Evolutionary conservation across 176 grass and related monocot species (phyloP), one percentile per base, ranked within the genome.

Genomic region (Melocanna baccifera): DNA sequence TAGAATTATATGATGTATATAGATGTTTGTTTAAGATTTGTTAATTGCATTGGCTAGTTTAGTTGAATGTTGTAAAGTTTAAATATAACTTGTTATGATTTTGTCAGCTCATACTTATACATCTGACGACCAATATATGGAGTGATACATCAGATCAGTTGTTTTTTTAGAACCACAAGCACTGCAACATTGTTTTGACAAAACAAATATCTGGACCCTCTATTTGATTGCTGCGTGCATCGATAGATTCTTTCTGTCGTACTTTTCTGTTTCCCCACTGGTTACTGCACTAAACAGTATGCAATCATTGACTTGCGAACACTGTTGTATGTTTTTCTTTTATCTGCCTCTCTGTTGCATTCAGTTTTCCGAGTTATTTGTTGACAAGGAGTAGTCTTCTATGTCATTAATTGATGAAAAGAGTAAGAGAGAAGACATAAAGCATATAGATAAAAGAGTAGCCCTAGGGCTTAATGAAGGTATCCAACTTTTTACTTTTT

Each of bases 401-500:
- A 5, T 11, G 42, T 6, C 37, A 32, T 85, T 26, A 75, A 80
- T 74, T 78, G 69, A 26, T 68, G 62, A 70, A 34, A 80, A 62
- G 68, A 69, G 29, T 80, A 75, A 75, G 53, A 75, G 34, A 56
- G 67, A 76, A 87, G 30, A 51, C 26, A 69, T 69, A 80, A 80
- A 76, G 76, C 75, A 84, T 81, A 4, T 34, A 63, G 16, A 75
- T 80, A 45, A 45, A 73, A 80, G 68, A 52, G 69, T 25, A 62
- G 59, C 25, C 75, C 62, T 53, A 83, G 40, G 47, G 80, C 74
- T 79, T 83, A 47, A 57, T 75, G 68, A 87, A 69, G 52, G 34
- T 80, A n/a, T 73, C 50, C 19, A 75, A 7, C 80, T 84, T 91
- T 91, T 84, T 71, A 20, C 80, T 91, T 91, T 84, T 47, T 12